Base-by-base conservation (phyloP, 164 flowering plant species). In the Macadamia integrifolia region DNA sequence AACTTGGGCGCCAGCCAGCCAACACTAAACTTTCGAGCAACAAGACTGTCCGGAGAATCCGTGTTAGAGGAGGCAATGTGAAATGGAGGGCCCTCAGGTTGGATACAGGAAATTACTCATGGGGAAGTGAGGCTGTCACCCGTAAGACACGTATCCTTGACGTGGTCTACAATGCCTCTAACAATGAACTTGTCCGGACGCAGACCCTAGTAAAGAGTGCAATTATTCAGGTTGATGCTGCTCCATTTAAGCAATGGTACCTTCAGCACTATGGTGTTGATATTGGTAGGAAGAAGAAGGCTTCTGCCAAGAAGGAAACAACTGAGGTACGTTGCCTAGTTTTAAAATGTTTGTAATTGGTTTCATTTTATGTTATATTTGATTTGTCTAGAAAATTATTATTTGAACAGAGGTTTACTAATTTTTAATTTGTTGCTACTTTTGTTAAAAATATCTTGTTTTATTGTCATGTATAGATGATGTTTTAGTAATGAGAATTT, bases 161-260 rank as follows among this genome's bases (percentile, higher is more conserved):
- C 15, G 77, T 77, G 64, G 80, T 77, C 13, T 77, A 77, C 75
- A 77, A 77, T 68, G 75, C 80, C 11, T 77, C 80, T 1, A 74
- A 77, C 68, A 77, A 77, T 65, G 80, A 77, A 67, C 75, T 77
- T 48, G 77, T 77, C 18, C 55, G 77, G 61, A 77, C 79, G 14
- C 79, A 77, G 63, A 77, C 77, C 40, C 48, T 77, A 17, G 80
- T 77, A 61, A 77, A 74, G 71, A 63, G 80, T 31, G 80, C 70
- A 17, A 77, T 77, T 61, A 72, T 77, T 48, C 80, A 77, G 42
- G 77, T 77, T 9, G 77, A 77, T 57, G 77, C 72, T 8, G 77
- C 80, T 0, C 80, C 80, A 6, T 77, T 77, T 53, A 77, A 61
- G 72, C 77, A 74, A 18, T 74, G 77, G 80, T 77, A 77, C 42